phyloP scores from a whole-genome alignment of 768 basidiomycete species.

The Lentinula guzmanii region DNA sequence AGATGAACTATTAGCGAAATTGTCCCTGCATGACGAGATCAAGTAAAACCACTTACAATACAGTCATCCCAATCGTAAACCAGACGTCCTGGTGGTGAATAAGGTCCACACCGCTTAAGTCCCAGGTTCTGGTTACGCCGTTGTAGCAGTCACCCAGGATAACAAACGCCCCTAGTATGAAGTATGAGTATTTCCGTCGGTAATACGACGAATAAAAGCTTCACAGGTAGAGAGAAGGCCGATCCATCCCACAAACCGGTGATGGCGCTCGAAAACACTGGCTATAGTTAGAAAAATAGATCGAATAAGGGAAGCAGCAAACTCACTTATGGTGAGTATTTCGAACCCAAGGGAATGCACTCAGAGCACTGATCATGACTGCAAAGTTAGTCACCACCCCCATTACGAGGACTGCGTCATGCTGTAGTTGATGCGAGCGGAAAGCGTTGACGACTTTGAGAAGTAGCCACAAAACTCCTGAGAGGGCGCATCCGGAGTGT shows the following conservation, averaged over 20 bases:
- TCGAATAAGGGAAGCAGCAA: background rate
- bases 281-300: background rate
- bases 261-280: conserved; percentile 76
- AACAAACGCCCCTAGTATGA: conserved; percentile 50
- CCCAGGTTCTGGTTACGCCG: conserved; percentile 48
- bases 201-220: conserved; percentile 6
- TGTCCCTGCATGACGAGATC: background rate
- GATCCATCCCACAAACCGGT: conserved; percentile 75
- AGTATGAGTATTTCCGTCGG: background rate
- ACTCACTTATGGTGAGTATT: conserved; percentile 77
- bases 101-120: conserved; percentile 45
- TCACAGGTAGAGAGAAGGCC: conserved; percentile 45
- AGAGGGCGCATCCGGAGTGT: conserved; percentile 69
- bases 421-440: conserved; percentile 39
- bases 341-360: conserved; percentile 75
- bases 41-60: conserved; percentile 43
- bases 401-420: conserved; percentile 52
- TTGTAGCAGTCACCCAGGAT: conserved; percentile 64
- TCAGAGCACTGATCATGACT: conserved; percentile 52
- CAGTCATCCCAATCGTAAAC: conserved; percentile 68
- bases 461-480: conserved; percentile 66
- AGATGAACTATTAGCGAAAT: background rate
- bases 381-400: conserved; percentile 54
- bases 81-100: conserved; percentile 72
- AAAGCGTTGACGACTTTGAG: conserved; percentile 57